Conservation (phyloP, 768 basidiomycete species). For the Obba rivulosa region DNA sequence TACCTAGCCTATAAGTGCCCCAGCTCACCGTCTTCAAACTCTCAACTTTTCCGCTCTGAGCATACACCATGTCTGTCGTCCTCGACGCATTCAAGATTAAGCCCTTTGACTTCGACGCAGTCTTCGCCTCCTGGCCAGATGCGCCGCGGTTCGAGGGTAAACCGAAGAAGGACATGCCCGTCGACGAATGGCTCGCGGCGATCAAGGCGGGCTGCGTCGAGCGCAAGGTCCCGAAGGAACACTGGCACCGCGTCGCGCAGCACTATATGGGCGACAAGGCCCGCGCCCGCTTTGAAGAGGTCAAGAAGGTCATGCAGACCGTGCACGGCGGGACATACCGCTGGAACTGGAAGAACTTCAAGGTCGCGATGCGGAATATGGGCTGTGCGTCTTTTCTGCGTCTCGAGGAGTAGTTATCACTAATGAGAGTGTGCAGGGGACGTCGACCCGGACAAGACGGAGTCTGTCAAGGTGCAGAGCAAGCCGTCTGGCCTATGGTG, state of each 20-base stretch:
- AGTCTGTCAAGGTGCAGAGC: constrained; percentile 54
- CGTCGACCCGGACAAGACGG: constrained; percentile 54
- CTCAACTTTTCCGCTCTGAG: not conserved
- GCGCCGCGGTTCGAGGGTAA: constrained; percentile 65
- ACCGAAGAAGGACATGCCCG: constrained; percentile 59
- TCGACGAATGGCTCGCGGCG: constrained; percentile 69
- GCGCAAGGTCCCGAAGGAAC: constrained; percentile 70
- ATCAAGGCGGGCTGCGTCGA: constrained; percentile 70
- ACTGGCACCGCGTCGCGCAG: constrained; percentile 79
- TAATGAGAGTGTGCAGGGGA: constrained; percentile 43
- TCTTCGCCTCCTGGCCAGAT: constrained; percentile 60
- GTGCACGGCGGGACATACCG: constrained; percentile 73
- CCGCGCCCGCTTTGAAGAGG: constrained; percentile 59
- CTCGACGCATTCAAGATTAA: constrained; percentile 79
- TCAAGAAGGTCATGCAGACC: constrained; percentile 69
- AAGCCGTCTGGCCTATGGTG: constrained; percentile 51
- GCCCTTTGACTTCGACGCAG: constrained; percentile 66
- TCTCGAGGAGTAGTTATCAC: not conserved
- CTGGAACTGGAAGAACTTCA: constrained; percentile 84
- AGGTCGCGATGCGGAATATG: constrained; percentile 74
- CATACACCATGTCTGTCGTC: constrained; percentile 31
- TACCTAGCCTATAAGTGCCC: too few species aligned
- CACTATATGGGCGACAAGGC: constrained; percentile 71
- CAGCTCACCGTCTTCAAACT: too few species aligned
- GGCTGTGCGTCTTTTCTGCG: constrained; percentile 51